Conservation (phyloP, 2,329 filamentous ascomycete genomes). For the Diaporthe caulivora region DNA sequence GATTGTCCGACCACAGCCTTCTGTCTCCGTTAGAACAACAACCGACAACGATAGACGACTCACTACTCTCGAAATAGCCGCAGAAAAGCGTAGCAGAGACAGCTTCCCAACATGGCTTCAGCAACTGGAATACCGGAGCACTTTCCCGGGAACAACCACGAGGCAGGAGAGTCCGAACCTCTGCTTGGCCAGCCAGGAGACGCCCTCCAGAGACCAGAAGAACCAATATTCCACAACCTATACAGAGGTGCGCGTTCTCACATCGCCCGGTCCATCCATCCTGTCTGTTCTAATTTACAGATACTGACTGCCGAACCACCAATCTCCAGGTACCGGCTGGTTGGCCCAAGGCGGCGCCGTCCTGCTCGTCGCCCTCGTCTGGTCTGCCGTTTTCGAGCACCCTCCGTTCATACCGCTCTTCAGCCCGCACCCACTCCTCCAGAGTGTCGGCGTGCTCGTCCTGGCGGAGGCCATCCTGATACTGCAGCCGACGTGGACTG, state of each 20-base stretch:
- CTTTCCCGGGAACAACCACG: slow-evolving; percentile 52
- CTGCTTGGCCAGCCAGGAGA: slow-evolving; percentile 79
- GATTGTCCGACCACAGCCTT: neutral
- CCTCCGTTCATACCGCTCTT: slow-evolving; percentile 77
- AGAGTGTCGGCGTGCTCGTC: slow-evolving; percentile 76
- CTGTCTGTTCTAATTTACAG: slow-evolving; percentile 29
- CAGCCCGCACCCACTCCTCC: slow-evolving; percentile 85
- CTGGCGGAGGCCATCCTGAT: slow-evolving; percentile 85
- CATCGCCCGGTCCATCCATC: neutral
- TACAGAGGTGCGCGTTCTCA: slow-evolving; percentile 71
- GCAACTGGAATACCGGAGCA: slow-evolving; percentile 74
- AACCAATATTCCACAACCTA: slow-evolving; percentile 77
- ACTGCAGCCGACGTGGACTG: slow-evolving; percentile 87
- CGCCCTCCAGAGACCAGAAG: slow-evolving; percentile 75
- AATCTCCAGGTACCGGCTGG: slow-evolving; percentile 77
- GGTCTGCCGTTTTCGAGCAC: slow-evolving; percentile 80
- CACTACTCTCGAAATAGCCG: neutral
- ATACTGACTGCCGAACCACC: slow-evolving; percentile 30
- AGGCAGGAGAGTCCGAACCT: slow-evolving; percentile 72
- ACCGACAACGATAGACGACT: neutral
- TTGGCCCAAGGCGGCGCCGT: slow-evolving; percentile 84
- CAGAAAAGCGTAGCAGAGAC: neutral
- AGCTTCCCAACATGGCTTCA: slow-evolving; percentile 69
- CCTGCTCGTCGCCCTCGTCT: slow-evolving; percentile 81
- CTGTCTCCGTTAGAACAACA: neutral